Base-by-base conservation (phyloP, 1,284 basidiomycete genomes). In the Austroboletus novae-zelandiae region DNA sequence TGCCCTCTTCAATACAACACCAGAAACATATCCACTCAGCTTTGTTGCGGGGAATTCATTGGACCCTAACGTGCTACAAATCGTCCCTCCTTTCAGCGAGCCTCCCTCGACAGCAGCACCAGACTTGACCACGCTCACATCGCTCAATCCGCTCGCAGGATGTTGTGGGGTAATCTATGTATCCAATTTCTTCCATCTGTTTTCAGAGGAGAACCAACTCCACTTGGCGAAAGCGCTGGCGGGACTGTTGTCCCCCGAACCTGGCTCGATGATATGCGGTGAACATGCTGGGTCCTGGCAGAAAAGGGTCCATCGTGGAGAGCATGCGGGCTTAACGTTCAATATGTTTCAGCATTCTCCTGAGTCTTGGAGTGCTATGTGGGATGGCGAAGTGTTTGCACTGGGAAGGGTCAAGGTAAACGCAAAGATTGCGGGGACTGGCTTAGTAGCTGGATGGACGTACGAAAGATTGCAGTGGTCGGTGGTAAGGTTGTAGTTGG, bases 1-100 rank as follows among this genome's bases (percentile, higher is more conserved):
- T 34, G 58, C 61, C 27, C 65, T 75, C 14, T 75, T 71, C 58
- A 64, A 59, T 9, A 64, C 71, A 7, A 62, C 64, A 0, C 57
- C 60, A 11, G 52, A 56, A 29, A 58, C 62, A 4, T 72, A 68
- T 46, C 68, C 69, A 0, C 60, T 68, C 3, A 57, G 43, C 13
- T 71, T 75, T 47, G 40, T 75, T 17, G 56, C 1, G 73, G 71
- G n/a, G 7, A 63, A 74, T 31, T 54, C 59, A 6, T 61, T 75
- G 9, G 65, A 74, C 50, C 57, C 59, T 14, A 30, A 50, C 1
- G 55, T 69, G 5, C 43, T 72, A 18, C 47, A 53, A n/a, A 49
- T 62, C 8, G 52, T 46, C 1, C 45, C 57, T n/a, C 66, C 62
- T 0, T 54, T 51, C 6, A 11, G 52, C 1, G 23, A 45, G n/a